Conservation (phyloP, 352 stramenopile genomes). For the Phytophthora macrochlamydospora region DNA sequence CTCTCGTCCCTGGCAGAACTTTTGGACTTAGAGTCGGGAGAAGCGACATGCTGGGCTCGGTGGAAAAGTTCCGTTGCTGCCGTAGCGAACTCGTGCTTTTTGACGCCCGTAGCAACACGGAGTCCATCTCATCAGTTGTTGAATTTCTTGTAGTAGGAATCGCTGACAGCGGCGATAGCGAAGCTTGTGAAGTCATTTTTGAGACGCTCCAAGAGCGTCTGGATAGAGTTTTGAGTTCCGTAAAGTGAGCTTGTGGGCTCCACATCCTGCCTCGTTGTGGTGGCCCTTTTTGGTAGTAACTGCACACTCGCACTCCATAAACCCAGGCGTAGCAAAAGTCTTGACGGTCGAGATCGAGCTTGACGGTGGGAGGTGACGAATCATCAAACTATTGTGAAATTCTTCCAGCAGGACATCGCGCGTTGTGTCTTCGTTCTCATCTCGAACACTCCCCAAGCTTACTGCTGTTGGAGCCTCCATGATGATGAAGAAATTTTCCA, state of each 20-base stretch:
- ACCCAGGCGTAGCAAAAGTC: slow-evolving; percentile 26
- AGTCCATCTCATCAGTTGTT: slow-evolving; percentile 24
- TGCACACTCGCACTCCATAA: slow-evolving; percentile 54
- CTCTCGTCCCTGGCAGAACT: background rate
- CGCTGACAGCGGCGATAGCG: slow-evolving; percentile 3
- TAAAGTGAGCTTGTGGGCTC: slow-evolving; percentile 67
- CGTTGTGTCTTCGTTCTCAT: background rate
- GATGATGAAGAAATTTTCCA: too few species aligned
- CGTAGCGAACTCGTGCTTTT: slow-evolving; percentile 37
- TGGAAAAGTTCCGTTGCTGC: slow-evolving; percentile 36
- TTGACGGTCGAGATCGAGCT: slow-evolving; percentile 3
- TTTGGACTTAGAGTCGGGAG: slow-evolving; percentile 27
- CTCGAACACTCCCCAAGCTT: too few species aligned
- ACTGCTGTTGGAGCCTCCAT: too few species aligned
- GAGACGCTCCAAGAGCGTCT: slow-evolving; percentile 34
- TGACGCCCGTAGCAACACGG: slow-evolving; percentile 35
- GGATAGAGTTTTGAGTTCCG: slow-evolving; percentile 55
- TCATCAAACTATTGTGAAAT: slow-evolving; percentile 18
- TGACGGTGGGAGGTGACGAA: background rate
- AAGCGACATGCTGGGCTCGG: slow-evolving; percentile 24
- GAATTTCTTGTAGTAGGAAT: too few species aligned
- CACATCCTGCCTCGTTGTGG: slow-evolving; percentile 53
- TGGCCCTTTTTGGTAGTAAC: slow-evolving; percentile 47
- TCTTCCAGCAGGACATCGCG: slow-evolving; percentile 25
- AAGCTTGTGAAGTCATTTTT: slow-evolving; percentile 18